These are phyloP conservation scores for Suillus subalutaceus DNA, from an alignment of 768 basidiomycete genomes.

Conservation along the genomic window DNA sequence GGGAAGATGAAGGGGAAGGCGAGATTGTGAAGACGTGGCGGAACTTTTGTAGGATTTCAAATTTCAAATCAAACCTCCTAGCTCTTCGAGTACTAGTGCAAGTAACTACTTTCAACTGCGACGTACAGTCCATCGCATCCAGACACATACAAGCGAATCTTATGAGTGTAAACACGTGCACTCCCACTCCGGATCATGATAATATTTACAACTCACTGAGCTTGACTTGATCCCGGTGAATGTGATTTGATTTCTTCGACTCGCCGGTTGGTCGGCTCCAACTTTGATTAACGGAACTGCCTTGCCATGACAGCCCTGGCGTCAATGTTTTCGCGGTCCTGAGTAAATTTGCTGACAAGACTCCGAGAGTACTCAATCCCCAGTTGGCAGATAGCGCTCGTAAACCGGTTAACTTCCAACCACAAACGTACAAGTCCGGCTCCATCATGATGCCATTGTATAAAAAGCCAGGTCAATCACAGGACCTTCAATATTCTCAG, in stretches of 20 bases:
- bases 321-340: neutral
- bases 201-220: neutral
- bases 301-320: too few relatives aligned
- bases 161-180: neutral
- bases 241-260: neutral
- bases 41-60: neutral
- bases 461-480: neutral
- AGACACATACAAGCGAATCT: too few relatives aligned
- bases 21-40: constrained; percentile 16
- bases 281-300: too few relatives aligned
- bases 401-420: neutral
- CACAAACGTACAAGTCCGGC: neutral
- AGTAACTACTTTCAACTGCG: neutral
- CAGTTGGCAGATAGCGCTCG: too few relatives aligned
- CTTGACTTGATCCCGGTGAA: neutral
- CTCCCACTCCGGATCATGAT: neutral
- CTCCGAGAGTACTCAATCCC: too few relatives aligned
- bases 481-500: neutral
- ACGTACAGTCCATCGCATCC: too few relatives aligned
- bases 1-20: constrained; percentile 11
- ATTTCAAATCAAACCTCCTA: neutral
- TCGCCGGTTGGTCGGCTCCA: neutral
- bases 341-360: too few relatives aligned
- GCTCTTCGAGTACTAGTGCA: neutral
- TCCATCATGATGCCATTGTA: neutral